Percentiles rank a stretch among this genome's conserved stretches.
Conservation (phyloP, 176 grass and related monocot genomes). For the Hyparrhenia diplandra region DNA sequence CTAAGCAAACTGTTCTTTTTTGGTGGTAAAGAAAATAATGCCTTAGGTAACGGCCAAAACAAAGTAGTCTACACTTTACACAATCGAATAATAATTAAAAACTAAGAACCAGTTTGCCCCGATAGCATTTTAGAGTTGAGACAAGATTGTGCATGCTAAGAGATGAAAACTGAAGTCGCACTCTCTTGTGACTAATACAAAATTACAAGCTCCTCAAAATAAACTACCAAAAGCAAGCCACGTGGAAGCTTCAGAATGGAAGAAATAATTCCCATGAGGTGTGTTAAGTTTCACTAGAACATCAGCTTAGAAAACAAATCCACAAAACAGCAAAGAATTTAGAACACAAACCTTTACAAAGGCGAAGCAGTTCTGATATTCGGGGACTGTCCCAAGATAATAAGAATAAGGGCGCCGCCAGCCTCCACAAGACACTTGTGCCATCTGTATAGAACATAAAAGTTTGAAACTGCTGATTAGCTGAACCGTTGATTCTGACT, state of each 20-base stretch:
- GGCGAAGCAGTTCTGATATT: slow-evolving; percentile 84
- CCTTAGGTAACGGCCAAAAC: neutral
- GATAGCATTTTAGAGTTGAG: neutral
- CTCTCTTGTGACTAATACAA: neutral
- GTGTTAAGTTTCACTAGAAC: neutral
- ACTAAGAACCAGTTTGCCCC: neutral
- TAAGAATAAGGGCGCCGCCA: slow-evolving; percentile 93
- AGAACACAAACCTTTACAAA: slow-evolving; percentile 74
- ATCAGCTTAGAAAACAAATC: neutral
- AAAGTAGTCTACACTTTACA: neutral
- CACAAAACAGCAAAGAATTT: slow-evolving; percentile 10
- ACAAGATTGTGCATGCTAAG: neutral
- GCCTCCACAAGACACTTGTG: slow-evolving; percentile 83
- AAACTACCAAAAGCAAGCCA: neutral
- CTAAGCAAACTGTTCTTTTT: neutral
- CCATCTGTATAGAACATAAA: slow-evolving; percentile 46
- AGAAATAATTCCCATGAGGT: neutral
- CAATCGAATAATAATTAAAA: neutral
- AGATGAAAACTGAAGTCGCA: neutral
- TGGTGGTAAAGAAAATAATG: neutral
- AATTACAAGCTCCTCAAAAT: slow-evolving; percentile 1
- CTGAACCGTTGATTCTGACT: neutral
- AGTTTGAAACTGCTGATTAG: slow-evolving; percentile 22
- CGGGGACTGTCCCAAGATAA: slow-evolving; percentile 67
- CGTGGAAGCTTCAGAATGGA: neutral